Conservation (phyloP, 192 early-diverging fungal genomes). For the Coemansia sp. region DNA sequence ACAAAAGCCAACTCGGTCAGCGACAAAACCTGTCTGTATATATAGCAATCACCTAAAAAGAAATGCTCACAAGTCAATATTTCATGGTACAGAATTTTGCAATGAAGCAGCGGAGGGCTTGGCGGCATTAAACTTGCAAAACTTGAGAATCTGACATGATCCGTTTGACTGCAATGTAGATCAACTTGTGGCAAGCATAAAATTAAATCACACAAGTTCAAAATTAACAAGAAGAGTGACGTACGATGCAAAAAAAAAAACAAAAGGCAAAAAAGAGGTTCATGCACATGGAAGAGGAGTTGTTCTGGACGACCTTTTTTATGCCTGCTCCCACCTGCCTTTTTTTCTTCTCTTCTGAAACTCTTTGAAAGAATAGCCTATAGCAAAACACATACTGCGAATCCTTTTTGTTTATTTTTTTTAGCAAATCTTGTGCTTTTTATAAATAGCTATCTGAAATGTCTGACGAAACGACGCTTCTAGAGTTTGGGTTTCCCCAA, state of each 20-base stretch:
- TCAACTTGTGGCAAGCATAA: not conserved
- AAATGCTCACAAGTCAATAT: too few species aligned
- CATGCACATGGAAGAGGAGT: not conserved
- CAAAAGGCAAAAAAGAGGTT: not conserved
- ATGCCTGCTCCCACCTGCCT: not conserved
- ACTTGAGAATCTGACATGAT: not conserved
- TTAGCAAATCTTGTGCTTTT: not conserved
- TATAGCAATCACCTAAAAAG: too few species aligned
- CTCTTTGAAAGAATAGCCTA: too few species aligned
- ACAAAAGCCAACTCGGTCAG: too few species aligned
- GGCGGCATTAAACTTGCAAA: too few species aligned
- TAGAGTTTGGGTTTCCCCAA: slow-evolving; percentile 49
- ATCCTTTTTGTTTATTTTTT: not conserved
- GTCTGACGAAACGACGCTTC: slow-evolving; percentile 36
- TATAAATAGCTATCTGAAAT: not conserved
- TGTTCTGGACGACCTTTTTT: not conserved
- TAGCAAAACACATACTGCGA: too few species aligned
- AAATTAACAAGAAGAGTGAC: not conserved
- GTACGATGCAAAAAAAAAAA: not conserved
- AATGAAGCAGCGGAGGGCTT: too few species aligned
- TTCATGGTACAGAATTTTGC: too few species aligned
- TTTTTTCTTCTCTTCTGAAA: not conserved
- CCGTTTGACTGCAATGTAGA: too few species aligned
- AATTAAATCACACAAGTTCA: not conserved
- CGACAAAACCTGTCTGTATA: too few species aligned